phyloP scores from a whole-genome alignment of 331 rosid species.

The Saraca asoca region DNA sequence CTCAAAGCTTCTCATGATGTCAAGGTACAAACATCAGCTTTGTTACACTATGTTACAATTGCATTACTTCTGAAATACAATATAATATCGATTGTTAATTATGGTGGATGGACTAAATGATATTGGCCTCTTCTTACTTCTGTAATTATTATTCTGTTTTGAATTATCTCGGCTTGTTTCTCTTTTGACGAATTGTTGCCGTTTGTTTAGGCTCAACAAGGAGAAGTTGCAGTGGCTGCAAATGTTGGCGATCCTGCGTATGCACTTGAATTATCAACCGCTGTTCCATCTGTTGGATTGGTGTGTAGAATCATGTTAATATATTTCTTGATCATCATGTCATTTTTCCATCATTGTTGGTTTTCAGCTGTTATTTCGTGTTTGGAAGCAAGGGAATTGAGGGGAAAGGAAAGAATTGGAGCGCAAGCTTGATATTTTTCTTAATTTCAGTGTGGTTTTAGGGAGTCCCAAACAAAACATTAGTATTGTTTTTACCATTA shows the following conservation, averaged over 20 bases:
- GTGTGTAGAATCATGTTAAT: conserved; percentile 41
- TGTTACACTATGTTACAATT: neutral
- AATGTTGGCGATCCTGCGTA: conserved; percentile 68
- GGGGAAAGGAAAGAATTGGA: no score
- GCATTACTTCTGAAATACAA: neutral
- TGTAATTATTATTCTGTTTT: conserved; percentile 2
- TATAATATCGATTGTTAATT: neutral
- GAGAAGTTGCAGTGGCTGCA: conserved; percentile 68
- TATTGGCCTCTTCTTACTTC: neutral
- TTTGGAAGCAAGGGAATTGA: no score
- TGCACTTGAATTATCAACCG: conserved; percentile 64
- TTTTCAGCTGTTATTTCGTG: neutral
- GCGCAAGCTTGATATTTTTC: no score
- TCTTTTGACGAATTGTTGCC: neutral
- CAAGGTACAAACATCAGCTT: conserved; percentile 48
- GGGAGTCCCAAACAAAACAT: no score
- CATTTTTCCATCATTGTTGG: neutral
- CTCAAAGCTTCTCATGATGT: conserved; percentile 67
- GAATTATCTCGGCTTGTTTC: conserved; percentile 6
- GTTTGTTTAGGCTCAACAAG: conserved; percentile 64
- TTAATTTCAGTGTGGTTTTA: no score
- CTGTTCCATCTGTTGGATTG: conserved; percentile 67
- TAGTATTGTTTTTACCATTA: neutral
- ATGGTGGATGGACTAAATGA: neutral
- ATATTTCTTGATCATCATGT: neutral